Percentiles rank a stretch among this genome's conserved stretches.
Conservation (phyloP, 164 flowering plant species). For the Cinnamomum micranthum region DNA sequence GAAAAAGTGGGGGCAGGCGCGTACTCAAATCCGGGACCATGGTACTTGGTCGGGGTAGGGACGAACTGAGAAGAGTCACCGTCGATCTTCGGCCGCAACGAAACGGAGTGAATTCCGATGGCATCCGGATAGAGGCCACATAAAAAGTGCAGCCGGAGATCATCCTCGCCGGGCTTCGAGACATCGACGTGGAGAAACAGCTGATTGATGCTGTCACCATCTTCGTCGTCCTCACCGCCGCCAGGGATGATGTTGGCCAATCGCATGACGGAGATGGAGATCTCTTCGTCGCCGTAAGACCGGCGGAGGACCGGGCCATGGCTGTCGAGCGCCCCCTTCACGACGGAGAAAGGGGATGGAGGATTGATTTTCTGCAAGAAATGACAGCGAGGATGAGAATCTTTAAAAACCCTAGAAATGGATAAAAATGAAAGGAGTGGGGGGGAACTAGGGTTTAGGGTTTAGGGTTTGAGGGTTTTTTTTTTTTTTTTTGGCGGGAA, state of each 20-base stretch:
- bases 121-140: slow-evolving; percentile 91
- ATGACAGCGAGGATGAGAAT: background rate
- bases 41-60: slow-evolving; percentile 39
- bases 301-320: slow-evolving; percentile 63
- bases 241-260: slow-evolving; percentile 45
- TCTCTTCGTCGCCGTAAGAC: slow-evolving; percentile 55
- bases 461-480: too few species aligned
- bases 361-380: slow-evolving; percentile 69
- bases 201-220: slow-evolving; percentile 46
- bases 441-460: background rate
- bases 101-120: slow-evolving; percentile 78
- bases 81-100: slow-evolving; percentile 47
- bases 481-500: background rate
- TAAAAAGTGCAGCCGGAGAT: slow-evolving; percentile 50
- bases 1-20: slow-evolving; percentile 10
- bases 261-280: slow-evolving; percentile 61
- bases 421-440: background rate
- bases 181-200: slow-evolving; percentile 70
- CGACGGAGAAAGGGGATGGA: slow-evolving; percentile 58
- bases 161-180: slow-evolving; percentile 49
- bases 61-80: slow-evolving; percentile 18
- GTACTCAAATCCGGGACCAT: slow-evolving; percentile 71
- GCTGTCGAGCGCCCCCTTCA: slow-evolving; percentile 61
- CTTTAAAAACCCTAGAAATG: slow-evolving; percentile 26
- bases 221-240: slow-evolving; percentile 42